Percentiles rank a stretch among this genome's conserved stretches.
Conservation (phyloP, 2,329 filamentous ascomycete species). For the Xylariaceae sp. region DNA sequence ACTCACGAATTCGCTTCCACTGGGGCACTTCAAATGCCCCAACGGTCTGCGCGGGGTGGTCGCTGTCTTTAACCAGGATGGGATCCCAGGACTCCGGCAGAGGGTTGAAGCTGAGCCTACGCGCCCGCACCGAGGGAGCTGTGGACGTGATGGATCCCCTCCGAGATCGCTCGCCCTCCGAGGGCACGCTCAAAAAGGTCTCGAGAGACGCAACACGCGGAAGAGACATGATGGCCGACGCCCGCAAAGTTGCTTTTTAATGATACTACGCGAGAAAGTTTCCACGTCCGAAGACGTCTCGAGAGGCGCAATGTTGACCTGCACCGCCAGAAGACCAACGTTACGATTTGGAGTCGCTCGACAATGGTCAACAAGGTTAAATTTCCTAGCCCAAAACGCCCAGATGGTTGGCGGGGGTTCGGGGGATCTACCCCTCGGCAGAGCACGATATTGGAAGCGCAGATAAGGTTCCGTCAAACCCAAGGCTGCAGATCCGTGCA, state of each 20-base stretch:
- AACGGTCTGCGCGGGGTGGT: slow-evolving; percentile 49
- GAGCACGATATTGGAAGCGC: no score
- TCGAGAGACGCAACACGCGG: slow-evolving; percentile 60
- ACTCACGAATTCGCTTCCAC: slow-evolving; percentile 61
- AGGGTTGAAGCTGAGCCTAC: slow-evolving; percentile 61
- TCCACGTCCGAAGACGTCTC: no score
- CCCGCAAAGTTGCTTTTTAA: not conserved
- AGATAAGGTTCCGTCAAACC: no score
- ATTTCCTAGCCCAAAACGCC: no score
- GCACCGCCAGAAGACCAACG: no score
- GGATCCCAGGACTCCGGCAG: slow-evolving; percentile 59
- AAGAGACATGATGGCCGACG: slow-evolving; percentile 53
- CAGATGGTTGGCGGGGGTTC: no score
- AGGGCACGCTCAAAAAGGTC: slow-evolving; percentile 53
- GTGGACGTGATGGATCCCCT: slow-evolving; percentile 43
- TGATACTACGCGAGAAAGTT: no score
- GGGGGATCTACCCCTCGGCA: no score
- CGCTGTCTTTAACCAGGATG: slow-evolving; percentile 46
- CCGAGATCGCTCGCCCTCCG: slow-evolving; percentile 46
- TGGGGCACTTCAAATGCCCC: slow-evolving; percentile 60
- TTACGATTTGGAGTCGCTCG: no score
- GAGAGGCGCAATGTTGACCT: no score
- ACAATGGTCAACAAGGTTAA: no score
- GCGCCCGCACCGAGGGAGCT: slow-evolving; percentile 54
- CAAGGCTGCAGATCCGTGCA: no score